phyloP scores from a whole-genome alignment of 257 asterid genomes.

The Euphrasia confusa region DNA sequence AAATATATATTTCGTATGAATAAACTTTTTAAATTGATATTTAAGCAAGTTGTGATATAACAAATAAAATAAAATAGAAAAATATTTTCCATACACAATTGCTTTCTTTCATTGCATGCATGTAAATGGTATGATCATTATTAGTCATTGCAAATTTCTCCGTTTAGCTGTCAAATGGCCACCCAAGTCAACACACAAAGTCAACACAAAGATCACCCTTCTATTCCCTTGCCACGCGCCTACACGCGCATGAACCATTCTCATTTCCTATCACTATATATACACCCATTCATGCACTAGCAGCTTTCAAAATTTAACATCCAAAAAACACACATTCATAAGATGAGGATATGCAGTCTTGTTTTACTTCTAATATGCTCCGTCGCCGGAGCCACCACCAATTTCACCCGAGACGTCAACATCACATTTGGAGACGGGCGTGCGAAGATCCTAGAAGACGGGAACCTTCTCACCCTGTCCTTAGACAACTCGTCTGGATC shows the following conservation, averaged over 20 bases:
- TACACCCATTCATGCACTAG: not conserved
- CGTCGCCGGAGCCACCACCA: conserved; percentile 19
- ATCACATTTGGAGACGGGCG: conserved; percentile 44
- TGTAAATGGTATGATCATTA: too few species aligned
- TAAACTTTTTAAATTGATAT: too few species aligned
- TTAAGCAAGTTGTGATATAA: too few species aligned
- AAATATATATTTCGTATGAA: too few species aligned
- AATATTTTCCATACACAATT: too few species aligned
- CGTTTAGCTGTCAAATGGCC: too few species aligned
- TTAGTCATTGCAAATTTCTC: too few species aligned
- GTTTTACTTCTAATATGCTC: conserved; percentile 21
- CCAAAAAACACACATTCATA: not conserved
- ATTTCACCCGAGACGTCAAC: conserved; percentile 39
- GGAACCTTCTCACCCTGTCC: conserved; percentile 40
- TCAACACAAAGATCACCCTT: too few species aligned
- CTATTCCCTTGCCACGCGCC: not conserved
- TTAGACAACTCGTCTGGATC: conserved; percentile 45
- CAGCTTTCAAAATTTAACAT: not conserved
- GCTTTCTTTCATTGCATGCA: too few species aligned
- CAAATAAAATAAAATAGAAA: too few species aligned
- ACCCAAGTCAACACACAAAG: too few species aligned
- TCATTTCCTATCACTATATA: not conserved
- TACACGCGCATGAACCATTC: too few species aligned
- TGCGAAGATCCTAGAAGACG: conserved; percentile 33
- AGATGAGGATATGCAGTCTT: conserved; percentile 22